A percentile compares a stretch with the other conserved stretches of the same genome.
Evolutionary conservation across 495 filamentous ascomycete genomes (phyloP).

Genomic region (Aspergillus panamensis): DNA sequence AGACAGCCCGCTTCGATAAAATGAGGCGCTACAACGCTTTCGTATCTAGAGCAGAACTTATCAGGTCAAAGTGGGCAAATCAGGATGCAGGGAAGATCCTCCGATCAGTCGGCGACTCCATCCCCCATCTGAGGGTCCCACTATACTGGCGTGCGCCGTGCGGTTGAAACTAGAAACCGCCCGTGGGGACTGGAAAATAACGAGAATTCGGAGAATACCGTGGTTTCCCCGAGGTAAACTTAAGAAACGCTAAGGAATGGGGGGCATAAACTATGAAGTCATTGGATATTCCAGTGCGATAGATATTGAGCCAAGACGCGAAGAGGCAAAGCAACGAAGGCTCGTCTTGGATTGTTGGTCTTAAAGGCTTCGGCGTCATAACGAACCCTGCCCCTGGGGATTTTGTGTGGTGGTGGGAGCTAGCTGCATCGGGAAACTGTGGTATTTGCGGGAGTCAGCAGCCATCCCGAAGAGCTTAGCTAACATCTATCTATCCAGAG

Average conservation of each 20-base stretch:
- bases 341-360: no score
- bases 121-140: constrained; percentile 8
- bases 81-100: constrained; percentile 1
- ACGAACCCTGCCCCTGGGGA: no score
- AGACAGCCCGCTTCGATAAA: background rate
- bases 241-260: background rate
- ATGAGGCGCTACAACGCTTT: background rate
- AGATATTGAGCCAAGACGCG: no score
- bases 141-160: constrained; percentile 1
- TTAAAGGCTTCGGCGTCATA: no score
- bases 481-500: no score
- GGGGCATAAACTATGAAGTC: no score
- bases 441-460: no score
- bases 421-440: no score
- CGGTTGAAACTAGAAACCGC: background rate
- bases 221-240: background rate
- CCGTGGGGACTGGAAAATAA: background rate
- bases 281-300: no score
- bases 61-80: constrained; percentile 5
- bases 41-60: background rate
- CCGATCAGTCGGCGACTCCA: constrained; percentile 7
- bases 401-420: no score
- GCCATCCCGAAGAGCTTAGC: no score
- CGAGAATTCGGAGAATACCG: background rate
- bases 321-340: no score